Conservation (phyloP, 2,329 filamentous ascomycete genomes). For the Bipolaris bicolor region DNA sequence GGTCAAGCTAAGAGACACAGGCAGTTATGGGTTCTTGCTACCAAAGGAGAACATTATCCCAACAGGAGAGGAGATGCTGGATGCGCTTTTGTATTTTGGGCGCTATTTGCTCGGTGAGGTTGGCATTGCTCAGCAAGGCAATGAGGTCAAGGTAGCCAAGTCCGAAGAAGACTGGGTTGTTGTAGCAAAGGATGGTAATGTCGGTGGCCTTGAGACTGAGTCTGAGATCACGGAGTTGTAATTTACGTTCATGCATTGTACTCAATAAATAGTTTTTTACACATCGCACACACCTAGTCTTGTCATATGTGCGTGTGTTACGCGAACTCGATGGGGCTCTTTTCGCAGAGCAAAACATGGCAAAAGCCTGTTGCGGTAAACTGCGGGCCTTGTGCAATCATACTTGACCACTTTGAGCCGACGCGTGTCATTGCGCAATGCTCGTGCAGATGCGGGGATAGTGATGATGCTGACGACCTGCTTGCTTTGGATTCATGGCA, state of each 20-base stretch:
- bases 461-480: neutral
- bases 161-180: neutral
- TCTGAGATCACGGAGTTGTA: constrained; percentile 13
- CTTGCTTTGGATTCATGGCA: neutral
- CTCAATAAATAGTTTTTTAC: neutral
- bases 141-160: neutral
- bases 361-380: neutral
- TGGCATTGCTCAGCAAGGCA: constrained; percentile 29
- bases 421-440: neutral
- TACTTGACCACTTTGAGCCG: neutral
- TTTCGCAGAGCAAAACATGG: neutral
- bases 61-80: constrained; percentile 85
- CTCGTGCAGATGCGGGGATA: neutral
- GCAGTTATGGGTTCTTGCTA: constrained; percentile 90
- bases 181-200: neutral
- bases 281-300: neutral
- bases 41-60: constrained; percentile 87
- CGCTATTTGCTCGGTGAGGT: constrained; percentile 69
- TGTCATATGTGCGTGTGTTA: neutral
- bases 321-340: too few relatives aligned
- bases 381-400: neutral
- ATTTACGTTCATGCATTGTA: neutral
- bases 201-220: neutral
- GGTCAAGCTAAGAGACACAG: constrained; percentile 90
- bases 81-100: constrained; percentile 82